Base-by-base conservation (phyloP, 352 stramenopile species). In the Globisporangium sylvaticum region DNA sequence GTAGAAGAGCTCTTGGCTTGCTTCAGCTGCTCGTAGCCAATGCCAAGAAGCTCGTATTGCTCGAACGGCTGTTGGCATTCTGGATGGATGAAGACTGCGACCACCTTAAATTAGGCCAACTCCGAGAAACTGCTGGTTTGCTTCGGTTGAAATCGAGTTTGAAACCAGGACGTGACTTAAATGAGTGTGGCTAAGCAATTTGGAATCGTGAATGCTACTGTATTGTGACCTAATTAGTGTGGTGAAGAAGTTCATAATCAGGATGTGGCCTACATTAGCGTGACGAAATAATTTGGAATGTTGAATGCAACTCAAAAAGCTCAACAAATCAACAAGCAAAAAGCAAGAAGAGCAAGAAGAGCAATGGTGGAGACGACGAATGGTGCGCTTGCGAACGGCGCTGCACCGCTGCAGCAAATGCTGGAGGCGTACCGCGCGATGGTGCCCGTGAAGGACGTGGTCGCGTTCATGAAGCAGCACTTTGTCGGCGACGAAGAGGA, bases 391-490 rank as follows among this genome's bases (percentile, higher is more conserved):
- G 34, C n/a, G 37, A n/a, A 20, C 4, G 10, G 12, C 15, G 62
- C 25, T 15, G 42, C 5, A 1, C 24, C 34, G 66, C 60, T 89
- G 64, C 74, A 72, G 69, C 58, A 48, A 58, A 67, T 90, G 34
- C 60, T 91, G 22, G 77, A 85, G 46, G 78, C 78, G 22, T 94
- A 91, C 73, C 77, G 86, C 14, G 79, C 79, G 1, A 89, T 91
- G 84, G 58, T 78, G 18, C 82, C 86, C 3, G 78, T 86, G 22
- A 75, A 78, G 32, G 54, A 72, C 1, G 34, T 91, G 10, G 60
- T 92, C 3, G 48, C 66, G 1, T 37, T 58, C 34, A 72, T 92
- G 62, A 76, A 81, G 68, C 64, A 42, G 20, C 64, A 67, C 10
- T 73, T 83, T 20, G 53, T 12, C 9, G 37, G 27, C 46, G 65